Conservation (phyloP, 1,284 basidiomycete genomes). For the Wolfiporia cocos region DNA sequence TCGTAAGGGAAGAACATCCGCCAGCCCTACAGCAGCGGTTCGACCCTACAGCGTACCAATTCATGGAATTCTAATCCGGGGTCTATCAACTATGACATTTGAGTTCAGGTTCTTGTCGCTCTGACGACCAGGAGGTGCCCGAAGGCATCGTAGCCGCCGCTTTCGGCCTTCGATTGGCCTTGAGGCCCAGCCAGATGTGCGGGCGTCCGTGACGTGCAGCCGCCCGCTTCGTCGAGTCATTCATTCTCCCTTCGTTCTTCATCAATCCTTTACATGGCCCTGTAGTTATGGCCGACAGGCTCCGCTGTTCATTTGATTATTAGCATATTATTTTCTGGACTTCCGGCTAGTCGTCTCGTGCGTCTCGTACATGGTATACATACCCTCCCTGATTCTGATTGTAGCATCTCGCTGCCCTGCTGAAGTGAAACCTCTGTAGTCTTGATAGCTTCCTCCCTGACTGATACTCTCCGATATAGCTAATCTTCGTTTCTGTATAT, state of each 20-base stretch:
- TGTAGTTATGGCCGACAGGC: not conserved
- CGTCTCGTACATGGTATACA: no score
- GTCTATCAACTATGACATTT: not conserved
- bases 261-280: not conserved
- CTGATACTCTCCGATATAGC: not conserved
- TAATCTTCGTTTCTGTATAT: conserved; percentile 6
- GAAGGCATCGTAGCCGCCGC: conserved; percentile 7
- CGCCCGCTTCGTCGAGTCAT: not conserved
- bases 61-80: conserved; percentile 58
- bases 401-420: no score
- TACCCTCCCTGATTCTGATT: not conserved
- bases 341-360: no score
- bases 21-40: conserved; percentile 53
- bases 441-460: not conserved
- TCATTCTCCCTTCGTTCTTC: not conserved
- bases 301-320: not conserved
- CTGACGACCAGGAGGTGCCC: conserved; percentile 10
- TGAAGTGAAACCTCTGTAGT: no score
- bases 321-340: no score
- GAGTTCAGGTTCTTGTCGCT: not conserved
- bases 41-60: conserved; percentile 61
- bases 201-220: not conserved
- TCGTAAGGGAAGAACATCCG: conserved; percentile 54
- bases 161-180: no score
- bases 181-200: no score